Percentiles rank a stretch among this genome's conserved stretches.
These are phyloP conservation scores for Phytophthora sansomeana DNA, from an alignment of 352 stramenopile genomes.

Conservation along the genomic window DNA sequence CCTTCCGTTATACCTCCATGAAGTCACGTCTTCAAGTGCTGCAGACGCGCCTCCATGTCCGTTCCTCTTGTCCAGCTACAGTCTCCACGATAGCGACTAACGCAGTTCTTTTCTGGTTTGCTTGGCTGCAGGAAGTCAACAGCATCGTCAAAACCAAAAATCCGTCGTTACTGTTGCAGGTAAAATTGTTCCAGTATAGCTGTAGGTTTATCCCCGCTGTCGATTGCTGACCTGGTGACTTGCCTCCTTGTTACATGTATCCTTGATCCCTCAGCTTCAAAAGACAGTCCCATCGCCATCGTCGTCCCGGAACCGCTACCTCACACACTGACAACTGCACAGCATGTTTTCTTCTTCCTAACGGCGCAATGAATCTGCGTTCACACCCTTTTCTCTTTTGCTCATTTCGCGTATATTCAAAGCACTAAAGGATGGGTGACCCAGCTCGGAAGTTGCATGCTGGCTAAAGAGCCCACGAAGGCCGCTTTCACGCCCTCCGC, in stretches of 20 bases:
- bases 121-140: constrained; percentile 84
- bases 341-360: constrained; percentile 4
- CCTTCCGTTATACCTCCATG: constrained; percentile 95
- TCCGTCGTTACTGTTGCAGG: constrained; percentile 92
- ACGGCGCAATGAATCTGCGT: constrained; percentile 26
- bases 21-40: constrained; percentile 93
- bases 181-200: constrained; percentile 36
- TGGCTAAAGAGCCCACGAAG: constrained; percentile 13
- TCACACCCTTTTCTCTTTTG: constrained; percentile 8
- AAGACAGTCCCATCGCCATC: constrained; percentile 54
- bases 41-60: constrained; percentile 89
- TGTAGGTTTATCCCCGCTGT: constrained; percentile 1
- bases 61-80: constrained; percentile 4
- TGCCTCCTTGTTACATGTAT: constrained; percentile 2
- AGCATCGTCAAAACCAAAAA: constrained; percentile 97
- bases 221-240: constrained; percentile 16
- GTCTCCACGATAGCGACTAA: constrained; percentile 9
- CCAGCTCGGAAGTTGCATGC: neutral
- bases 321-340: constrained; percentile 59
- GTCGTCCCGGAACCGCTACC: constrained; percentile 64
- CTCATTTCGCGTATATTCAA: constrained; percentile 33
- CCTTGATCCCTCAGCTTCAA: constrained; percentile 51
- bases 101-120: neutral
- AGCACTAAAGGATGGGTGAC: constrained; percentile 13
- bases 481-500: neutral